phyloP scores from a whole-genome alignment of 129 eudicot genomes.

The Artemisia argyi region DNA sequence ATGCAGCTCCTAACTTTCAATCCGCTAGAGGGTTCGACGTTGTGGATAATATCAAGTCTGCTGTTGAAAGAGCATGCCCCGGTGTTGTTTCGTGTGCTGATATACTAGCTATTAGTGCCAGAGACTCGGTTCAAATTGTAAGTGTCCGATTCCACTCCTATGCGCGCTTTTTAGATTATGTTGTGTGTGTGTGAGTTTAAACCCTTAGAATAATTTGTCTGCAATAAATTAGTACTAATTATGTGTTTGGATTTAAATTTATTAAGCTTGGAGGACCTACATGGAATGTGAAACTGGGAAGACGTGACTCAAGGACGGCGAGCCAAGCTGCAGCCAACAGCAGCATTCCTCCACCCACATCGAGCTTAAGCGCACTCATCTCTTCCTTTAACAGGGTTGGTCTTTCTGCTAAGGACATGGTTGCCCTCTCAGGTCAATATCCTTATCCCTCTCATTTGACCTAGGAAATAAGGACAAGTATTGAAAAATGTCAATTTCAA shows the following conservation, averaged over 20 bases:
- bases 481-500: too few relatives aligned
- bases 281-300: conserved; percentile 81
- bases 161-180: too few relatives aligned
- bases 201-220: not conserved
- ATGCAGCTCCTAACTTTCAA: conserved; percentile 62
- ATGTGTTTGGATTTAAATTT: not conserved
- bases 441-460: conserved; percentile 11
- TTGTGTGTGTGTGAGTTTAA: too few relatives aligned
- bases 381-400: conserved; percentile 62
- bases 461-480: not conserved
- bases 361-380: conserved; percentile 56
- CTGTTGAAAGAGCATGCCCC: conserved; percentile 77
- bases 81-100: conserved; percentile 94
- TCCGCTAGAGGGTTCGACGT: conserved; percentile 86
- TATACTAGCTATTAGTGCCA: conserved; percentile 64
- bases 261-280: conserved; percentile 85
- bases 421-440: conserved; percentile 65
- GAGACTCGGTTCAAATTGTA: conserved; percentile 73
- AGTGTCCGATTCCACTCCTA: conserved; percentile 10
- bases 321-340: conserved; percentile 73
- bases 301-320: conserved; percentile 86
- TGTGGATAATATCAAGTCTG: conserved; percentile 74
- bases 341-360: conserved; percentile 76
- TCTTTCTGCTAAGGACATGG: conserved; percentile 77
- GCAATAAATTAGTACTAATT: not conserved